phyloP scores from a whole-genome alignment of 176 grass and related monocot genomes.

The Bonia amplexicaulis region DNA sequence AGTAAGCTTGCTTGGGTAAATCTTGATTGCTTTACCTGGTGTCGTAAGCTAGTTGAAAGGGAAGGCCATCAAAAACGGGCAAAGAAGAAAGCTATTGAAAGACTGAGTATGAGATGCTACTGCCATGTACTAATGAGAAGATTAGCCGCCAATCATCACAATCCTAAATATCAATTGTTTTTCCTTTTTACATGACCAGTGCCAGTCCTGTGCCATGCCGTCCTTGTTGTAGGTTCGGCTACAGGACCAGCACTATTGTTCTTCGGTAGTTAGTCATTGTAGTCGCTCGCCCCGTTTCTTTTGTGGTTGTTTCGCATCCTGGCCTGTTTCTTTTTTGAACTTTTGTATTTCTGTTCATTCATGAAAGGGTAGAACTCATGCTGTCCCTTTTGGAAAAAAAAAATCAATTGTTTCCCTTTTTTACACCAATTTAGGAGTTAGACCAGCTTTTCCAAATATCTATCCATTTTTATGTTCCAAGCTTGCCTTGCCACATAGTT shows the following conservation, averaged over 20 bases:
- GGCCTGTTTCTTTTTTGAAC: background rate
- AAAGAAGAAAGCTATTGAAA: background rate
- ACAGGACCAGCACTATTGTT: background rate
- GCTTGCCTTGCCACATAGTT: background rate
- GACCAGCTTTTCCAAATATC: background rate
- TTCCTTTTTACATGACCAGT: background rate
- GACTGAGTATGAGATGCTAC: background rate
- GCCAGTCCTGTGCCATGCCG: background rate
- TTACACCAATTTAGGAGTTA: background rate
- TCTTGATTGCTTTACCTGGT: background rate
- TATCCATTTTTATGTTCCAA: background rate
- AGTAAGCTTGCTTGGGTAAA: background rate
- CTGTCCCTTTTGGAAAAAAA: background rate
- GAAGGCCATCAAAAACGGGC: background rate
- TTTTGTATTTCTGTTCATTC: background rate
- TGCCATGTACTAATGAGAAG: background rate
- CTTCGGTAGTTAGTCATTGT: background rate
- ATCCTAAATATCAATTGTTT: background rate
- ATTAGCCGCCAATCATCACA: background rate
- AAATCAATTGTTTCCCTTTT: background rate
- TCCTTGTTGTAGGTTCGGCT: background rate
- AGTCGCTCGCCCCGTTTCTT: background rate
- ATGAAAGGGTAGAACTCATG: background rate
- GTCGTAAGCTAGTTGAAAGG: background rate
- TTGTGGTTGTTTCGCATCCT: background rate